Base-by-base conservation (phyloP, 2,329 filamentous ascomycete genomes). In the Aspergillus texensis region DNA sequence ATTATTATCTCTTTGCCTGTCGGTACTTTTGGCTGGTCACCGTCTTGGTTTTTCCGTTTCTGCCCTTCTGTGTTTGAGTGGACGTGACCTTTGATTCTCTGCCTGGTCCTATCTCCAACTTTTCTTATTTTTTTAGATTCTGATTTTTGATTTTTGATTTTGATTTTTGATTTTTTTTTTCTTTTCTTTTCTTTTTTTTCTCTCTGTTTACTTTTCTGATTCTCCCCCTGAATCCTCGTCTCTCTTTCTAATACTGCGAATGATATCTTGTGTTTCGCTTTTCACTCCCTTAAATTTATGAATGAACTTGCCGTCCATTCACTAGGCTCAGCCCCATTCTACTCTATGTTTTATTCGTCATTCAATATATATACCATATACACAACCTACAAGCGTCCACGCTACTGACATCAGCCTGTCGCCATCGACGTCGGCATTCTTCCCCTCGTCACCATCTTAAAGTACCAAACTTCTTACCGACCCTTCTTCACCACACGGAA, bases 191-290 rank as follows among this genome's bases (percentile, higher is more conserved):
- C 52, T 50, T 36, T 59, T 53, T 62, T 48, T 56, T 48, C 58
- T 60, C 52, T 45, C 55, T 56, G 26, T 19, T 45, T 59, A 21
- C 57, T 39, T 41, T 36, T 24, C 34, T 56, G 68, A 65, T 28
- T 67, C 67, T 39, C 70, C 68, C 48, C 10, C n/a, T 41, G 24
- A 34, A 24, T 9, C 32, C 50, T 39, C 26, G 26, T 54, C 54
- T 19, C 21, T 34, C 45, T 16, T 24, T 59, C 41, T 12, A 34
- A 45, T 39, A 39, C 52, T 36, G 52, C 32, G 12, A 55, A 55
- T 55, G 52, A 36, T 55, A 36, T 52, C 24, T 41, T 58, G 16
- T 24, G 24, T 41, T 36, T 63, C 46, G 21, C 30, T 58, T 65
- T 55, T 50, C 48, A 55, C 19, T 48, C 39, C 48, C 52, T 34